Base-by-base conservation (phyloP, 768 basidiomycete species). In the Suillus cothurnatus region DNA sequence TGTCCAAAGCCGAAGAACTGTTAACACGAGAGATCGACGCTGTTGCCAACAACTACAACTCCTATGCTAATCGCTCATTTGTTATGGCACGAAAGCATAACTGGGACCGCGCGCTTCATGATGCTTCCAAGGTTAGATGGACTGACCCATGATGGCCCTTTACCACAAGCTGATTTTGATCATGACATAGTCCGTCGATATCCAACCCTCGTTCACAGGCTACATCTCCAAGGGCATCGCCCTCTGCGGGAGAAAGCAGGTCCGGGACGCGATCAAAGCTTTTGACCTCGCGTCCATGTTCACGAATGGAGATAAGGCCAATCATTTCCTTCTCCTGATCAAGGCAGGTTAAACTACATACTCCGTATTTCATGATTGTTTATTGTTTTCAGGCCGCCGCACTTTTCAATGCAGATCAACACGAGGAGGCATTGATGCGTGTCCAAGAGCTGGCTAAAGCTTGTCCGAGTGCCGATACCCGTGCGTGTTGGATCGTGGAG, bases 381-480 rank as follows among this genome's bases (percentile, higher is more conserved):
- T 8, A 17, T 26, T 17, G 26, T 50, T 21, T 55, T 50, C 31
- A 55, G 53, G 53, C 53, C n/a, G 31, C 31, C 11, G 31, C 53
- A 55, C 53, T 55, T 21, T 55, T 55, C 31, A 55, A n/a, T 32
- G 53, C 53, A 32, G 31, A 55, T 55, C 53, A 55, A 21, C 53
- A 55, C 19, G 19, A 55, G 11, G 53, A 55, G 21, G 53, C 31
- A 12, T 32, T 55, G 11, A 1, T 21, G 11, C 53, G 53, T 9
- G 21, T 55, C 53, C 53, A 32, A 55, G 31, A 55, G 53, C 53
- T 55, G 4, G 53, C 53, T 12, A 32, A 21, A 31, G 53, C 53
- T 28, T 55, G 53, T n/a, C 53, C 53, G 9, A 32, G 19, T 32
- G 31, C 53, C 2, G 53, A 55, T 32, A 32, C 31, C 21, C 53